Evolutionary conservation across 1,284 basidiomycete genomes (phyloP).

Genomic region (Leccinum pallidistipes): DNA sequence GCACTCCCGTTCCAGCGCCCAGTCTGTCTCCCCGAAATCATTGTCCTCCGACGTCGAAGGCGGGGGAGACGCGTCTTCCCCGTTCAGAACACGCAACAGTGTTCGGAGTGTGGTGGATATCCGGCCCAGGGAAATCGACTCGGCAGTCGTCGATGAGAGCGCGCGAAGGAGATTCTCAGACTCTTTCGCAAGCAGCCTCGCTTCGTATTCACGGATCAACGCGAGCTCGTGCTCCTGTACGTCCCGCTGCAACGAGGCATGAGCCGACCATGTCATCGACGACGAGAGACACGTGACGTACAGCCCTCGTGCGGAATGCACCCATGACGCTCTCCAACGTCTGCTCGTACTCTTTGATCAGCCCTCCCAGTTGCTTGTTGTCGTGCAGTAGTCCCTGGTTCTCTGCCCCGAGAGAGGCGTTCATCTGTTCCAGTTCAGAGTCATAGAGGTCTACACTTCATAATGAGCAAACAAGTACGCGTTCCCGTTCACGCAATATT

Average conservation of each 20-base stretch:
- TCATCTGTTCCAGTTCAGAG: conserved; percentile 91
- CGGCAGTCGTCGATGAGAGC: conserved; percentile 60
- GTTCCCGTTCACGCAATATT: conserved; percentile 7
- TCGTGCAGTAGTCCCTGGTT: conserved; percentile 90
- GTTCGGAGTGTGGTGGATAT: conserved; percentile 75
- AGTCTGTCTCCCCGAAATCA: conserved; percentile 45
- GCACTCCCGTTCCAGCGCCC: conserved; percentile 83
- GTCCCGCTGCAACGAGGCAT: conserved; percentile 62
- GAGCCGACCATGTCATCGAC: neutral
- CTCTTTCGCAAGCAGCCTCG: conserved; percentile 75
- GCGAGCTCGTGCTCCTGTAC: conserved; percentile 93
- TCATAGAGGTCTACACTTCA: conserved; percentile 80
- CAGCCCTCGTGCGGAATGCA: conserved; percentile 89
- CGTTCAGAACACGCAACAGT: conserved; percentile 70
- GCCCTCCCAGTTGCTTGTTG: conserved; percentile 89
- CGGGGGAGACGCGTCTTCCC: conserved; percentile 54
- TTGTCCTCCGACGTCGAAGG: conserved; percentile 11
- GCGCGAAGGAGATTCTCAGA: conserved; percentile 68
- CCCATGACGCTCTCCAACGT: conserved; percentile 96
- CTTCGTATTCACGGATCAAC: conserved; percentile 90
- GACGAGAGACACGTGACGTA: conserved; percentile 45
- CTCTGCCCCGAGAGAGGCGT: conserved; percentile 77
- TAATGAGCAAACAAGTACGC: neutral
- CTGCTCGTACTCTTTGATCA: conserved; percentile 96
- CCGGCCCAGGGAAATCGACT: conserved; percentile 71